Percentiles rank a stretch among this genome's conserved stretches.
Conservation (phyloP, 768 basidiomycete genomes). For the Russula emetica region DNA sequence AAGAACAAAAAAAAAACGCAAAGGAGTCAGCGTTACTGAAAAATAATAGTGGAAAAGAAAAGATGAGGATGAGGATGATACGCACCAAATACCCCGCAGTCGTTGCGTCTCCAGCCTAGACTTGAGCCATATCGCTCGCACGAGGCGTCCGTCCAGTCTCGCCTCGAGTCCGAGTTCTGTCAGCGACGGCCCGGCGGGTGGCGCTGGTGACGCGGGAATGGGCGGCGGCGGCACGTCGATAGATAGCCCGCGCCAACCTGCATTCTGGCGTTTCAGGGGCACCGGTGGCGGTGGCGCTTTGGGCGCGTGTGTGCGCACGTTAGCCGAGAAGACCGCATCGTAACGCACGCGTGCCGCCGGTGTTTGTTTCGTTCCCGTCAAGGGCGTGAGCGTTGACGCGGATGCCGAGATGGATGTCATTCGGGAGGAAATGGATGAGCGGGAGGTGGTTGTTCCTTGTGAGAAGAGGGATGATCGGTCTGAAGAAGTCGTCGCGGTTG, state of each 20-base stretch:
- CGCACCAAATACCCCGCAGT: slow-evolving; percentile 61
- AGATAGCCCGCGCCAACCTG: slow-evolving; percentile 67
- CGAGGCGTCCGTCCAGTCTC: slow-evolving; percentile 48
- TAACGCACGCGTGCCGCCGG: slow-evolving; percentile 29
- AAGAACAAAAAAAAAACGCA: no score
- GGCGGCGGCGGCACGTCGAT: slow-evolving; percentile 43
- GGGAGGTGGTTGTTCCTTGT: slow-evolving; percentile 53
- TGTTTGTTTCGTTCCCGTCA: slow-evolving; percentile 23
- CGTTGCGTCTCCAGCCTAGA: slow-evolving; percentile 48
- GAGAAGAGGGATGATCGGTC: slow-evolving; percentile 22
- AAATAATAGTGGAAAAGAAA: neutral
- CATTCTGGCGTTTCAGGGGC: slow-evolving; percentile 46
- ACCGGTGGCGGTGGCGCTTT: slow-evolving; percentile 34
- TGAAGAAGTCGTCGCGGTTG: slow-evolving; percentile 31
- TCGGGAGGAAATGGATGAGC: slow-evolving; percentile 34
- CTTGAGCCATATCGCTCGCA: slow-evolving; percentile 56
- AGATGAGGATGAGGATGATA: neutral
- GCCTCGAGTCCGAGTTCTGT: slow-evolving; percentile 33
- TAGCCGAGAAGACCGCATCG: slow-evolving; percentile 33
- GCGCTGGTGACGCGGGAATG: slow-evolving; percentile 22
- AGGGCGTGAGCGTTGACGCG: neutral
- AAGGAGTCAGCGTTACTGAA: neutral
- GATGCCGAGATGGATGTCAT: slow-evolving; percentile 5
- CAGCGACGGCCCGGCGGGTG: neutral
- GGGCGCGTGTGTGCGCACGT: slow-evolving; percentile 19